Base-by-base conservation (phyloP, 1,139 yeast species). In the Geotrichum restrictum region DNA sequence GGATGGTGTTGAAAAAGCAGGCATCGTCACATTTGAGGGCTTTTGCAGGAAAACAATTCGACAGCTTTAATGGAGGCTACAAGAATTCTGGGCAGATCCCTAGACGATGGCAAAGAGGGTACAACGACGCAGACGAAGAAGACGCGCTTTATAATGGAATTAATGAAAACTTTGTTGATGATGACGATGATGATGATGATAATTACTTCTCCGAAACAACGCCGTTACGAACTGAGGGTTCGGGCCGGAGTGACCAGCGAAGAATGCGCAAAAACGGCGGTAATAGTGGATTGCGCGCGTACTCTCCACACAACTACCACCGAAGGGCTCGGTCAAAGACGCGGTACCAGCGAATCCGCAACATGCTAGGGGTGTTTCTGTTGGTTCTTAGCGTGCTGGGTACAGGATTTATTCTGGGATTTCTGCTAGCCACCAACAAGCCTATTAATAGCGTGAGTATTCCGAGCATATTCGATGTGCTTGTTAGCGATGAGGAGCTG, bases 401-500 rank as follows among this genome's bases (percentile, higher is more conserved):
- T 5, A n/a, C 45, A 3, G 96, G 96, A 2, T 89, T 88, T 64
- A 72, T 85, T 5, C 75, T 85, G 65, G 98, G 97, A 0, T 88
- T 91, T 64, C 72, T 88, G 3, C 73, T 91, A 52, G 97, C 97
- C 0, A 84, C 96, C 1, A 83, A 91, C 18, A 89, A 88, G 63
- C 96, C 93, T 53, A 74, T 93, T 57, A 81, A 85, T 52, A 76
- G 79, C 57, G 85, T 88, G 29, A 71, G 78, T 27, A 79, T 89
- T 11, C 68, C 74, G 1, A 72, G 80, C 13, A 75, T 91, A 49
- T 80, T 80, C 52, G 88, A 87, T 61, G 79, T 93, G 0, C 73
- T 91, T 29, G 88, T 88, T 2, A 83, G 95, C 56, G 83, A 84
- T 60, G 96, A 89, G 63, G 97, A 89, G 64, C 73, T 93, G 50